Base-by-base conservation (phyloP, 805 yeast species). In the Candida golubevii region DNA sequence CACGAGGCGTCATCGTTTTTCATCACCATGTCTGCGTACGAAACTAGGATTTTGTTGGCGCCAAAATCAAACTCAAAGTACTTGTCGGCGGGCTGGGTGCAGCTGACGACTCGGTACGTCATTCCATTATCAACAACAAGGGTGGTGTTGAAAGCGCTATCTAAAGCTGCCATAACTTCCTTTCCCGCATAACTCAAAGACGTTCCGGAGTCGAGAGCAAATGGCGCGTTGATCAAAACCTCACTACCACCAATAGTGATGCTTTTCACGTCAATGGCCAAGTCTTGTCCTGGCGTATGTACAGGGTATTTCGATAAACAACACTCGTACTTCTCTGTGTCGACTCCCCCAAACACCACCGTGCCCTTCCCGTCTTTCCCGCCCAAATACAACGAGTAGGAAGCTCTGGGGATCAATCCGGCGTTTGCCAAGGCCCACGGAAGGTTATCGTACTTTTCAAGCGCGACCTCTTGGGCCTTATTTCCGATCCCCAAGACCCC, bases 341-440 rank as follows among this genome's bases (percentile, higher is more conserved):
- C 74, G 11, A 68, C 64, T 10, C 72, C 75, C 7, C 75, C 75
- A 57, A 69, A 69, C 42, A 70, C 58, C 18, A 70, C 49, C 26
- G 60, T 54, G 8, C 74, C 75, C 1, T 60, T 23, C 3, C 41
- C 45, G 10, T 62, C 51, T 6, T 23, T 18, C 3, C 65, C 62
- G 51, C 79, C 75, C 59, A 86, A 69, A 55, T 68, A 84, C 42
- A 86, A 64, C 0, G 91, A 84, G 59, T 83, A 86, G 0, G 77
- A 78, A 34, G 72, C 71, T 38, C 74, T 71, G 35, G 72, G 54
- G 43, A 79, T 84, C 37, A 76, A 54, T 0, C 89, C 90, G 41
- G 77, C 76, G 30, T 67, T 58, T 39, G 73, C 79, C 67, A 88
- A 62, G 45, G 75, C 74, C 47, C 72, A 51, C 0, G 96, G 96